phyloP scores from a whole-genome alignment of 306 rosid genomes.

The Casuarina glauca region DNA sequence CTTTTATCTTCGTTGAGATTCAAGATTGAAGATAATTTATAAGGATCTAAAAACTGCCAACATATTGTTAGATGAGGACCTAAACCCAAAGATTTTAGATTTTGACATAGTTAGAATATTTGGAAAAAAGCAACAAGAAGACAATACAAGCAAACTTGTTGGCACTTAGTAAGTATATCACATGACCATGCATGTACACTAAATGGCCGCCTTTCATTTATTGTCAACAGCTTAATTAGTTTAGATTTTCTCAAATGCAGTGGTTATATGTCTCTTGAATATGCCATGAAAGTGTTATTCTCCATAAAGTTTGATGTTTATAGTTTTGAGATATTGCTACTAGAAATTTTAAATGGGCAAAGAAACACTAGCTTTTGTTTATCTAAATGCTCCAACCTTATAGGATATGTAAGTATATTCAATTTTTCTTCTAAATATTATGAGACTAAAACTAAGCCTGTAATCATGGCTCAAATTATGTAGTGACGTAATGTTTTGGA shows the following conservation, averaged over 20 bases:
- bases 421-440: neutral
- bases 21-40: conserved; percentile 80
- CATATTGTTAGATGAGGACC: conserved; percentile 70
- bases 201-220: conserved; percentile 45
- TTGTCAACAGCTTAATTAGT: conserved; percentile 19
- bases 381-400: conserved; percentile 59
- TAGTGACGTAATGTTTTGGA: conserved; percentile 14
- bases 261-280: conserved; percentile 91
- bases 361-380: conserved; percentile 69
- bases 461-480: neutral
- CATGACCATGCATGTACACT: neutral
- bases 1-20: conserved; percentile 81
- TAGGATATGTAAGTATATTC: conserved; percentile 61
- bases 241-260: conserved; percentile 36
- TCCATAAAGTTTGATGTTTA: conserved; percentile 85
- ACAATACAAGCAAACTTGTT: conserved; percentile 69
- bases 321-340: conserved; percentile 79
- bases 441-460: neutral
- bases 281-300: conserved; percentile 89
- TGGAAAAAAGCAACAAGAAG: conserved; percentile 74
- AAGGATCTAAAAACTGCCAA: conserved; percentile 79
- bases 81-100: conserved; percentile 88
- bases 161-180: conserved; percentile 82
- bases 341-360: conserved; percentile 74
- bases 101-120: conserved; percentile 90